Base-by-base conservation (phyloP, 2,329 filamentous ascomycete species). In the Botrytis fragariae region DNA sequence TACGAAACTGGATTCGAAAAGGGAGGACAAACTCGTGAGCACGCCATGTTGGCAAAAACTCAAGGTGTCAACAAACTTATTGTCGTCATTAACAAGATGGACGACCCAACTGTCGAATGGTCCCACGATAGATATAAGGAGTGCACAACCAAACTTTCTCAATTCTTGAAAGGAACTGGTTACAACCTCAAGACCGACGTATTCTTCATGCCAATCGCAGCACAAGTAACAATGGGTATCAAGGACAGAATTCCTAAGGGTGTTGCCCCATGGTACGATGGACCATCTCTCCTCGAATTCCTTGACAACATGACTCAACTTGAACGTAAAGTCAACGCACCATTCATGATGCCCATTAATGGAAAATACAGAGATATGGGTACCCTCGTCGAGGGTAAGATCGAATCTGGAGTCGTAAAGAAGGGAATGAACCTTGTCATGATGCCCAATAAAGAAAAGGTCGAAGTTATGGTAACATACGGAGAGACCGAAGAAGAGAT, bases 71-170 rank as follows among this genome's bases (percentile, higher is more conserved):
- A 97, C 87, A 98, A 98, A 85, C 88, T 99, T 72, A 87, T 98
- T 63, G 91, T 99, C 44, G 96, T 89, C 71, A 95, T 98, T 82
- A 99, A 99, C 89, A 99, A 99, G 88, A 99, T 99, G 97, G 96
- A 99, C 81, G 96, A 99, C 82, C 87, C 92, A 18, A 99, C 96
- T 4, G 97, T 99, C 69, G 90, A 97, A 81, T 99, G 97, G 97
- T 96, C 93, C 72, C 90, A 98, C 79, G 93, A 93, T 59, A 91
- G 96, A 73, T 99, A 94, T 86, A 91, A 93, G 80, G 96, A 99
- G 84, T 99, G 96, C 83, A 95, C 91, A 5, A 91, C 91, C 77
- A 99, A 98, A 86, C 89, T 99, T 68, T 83, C 90, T 25, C 88
- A 91, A 77, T 98, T 97, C 87, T 85, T 99, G 76, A 97, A 97